Base-by-base conservation (phyloP, 192 early-diverging fungal species). In the Backusella macrospora region DNA sequence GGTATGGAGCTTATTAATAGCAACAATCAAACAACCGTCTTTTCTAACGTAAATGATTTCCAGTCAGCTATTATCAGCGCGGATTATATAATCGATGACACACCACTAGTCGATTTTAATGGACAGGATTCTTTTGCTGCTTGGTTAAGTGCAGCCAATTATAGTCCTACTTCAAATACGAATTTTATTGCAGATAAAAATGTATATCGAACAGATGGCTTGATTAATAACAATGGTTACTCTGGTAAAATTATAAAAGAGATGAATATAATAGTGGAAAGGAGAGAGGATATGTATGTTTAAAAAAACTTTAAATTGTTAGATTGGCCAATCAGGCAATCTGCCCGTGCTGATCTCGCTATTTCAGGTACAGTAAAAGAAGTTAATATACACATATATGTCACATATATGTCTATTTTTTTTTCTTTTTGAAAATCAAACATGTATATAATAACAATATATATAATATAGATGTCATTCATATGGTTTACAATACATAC, bases 331-430 rank as follows among this genome's bases (percentile, higher is more conserved):
- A 43, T 43, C 12, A 26, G 70, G 40, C 52, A 52, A 16, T 21
- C 70, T 42, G 70, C 70, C n/a, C 52, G 70, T 59, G 49, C 70
- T 39, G 70, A 71, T 71, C 70, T 71, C 23, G 70, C 6, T n/a
- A 21, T 69, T n/a, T 44, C 67, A 29, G 67, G 67, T 69, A 69
- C 16, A 15, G 5, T 38, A 23, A 65, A 34, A 65, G 6, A 39
- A 65, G 8, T 18, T 18, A 23, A 59, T 10, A 13, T 12, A 12
- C 10, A 43, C 5, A 40, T 10, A 21, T 6, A n/a, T n/a, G n/a
- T n/a, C n/a, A n/a, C n/a, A n/a, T n/a, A n/a, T n/a, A n/a, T 0
- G 10, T 69, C 4, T 13, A 4, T 14, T 15, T 38, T 65, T 15
- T 34, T 15, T 38, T 65, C 6, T 34, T 26, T 1, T 29, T 26